Evolutionary conservation across 2,329 filamentous ascomycete species (phyloP).

Genomic region (Penicillium aurantiogriseum): DNA sequence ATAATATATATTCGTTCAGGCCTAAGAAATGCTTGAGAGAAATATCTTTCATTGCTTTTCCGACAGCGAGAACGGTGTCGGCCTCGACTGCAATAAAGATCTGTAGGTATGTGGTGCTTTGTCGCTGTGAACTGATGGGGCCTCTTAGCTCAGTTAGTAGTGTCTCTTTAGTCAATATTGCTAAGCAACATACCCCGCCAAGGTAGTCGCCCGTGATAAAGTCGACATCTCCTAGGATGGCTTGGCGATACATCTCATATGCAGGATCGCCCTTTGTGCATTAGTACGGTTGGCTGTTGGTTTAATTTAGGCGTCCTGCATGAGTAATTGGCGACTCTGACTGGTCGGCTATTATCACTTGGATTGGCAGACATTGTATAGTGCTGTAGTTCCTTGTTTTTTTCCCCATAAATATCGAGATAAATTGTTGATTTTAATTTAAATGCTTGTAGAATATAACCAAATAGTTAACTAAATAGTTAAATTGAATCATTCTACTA

Average conservation of each 20-base stretch:
- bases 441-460: not conserved
- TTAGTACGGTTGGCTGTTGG: not conserved
- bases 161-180: not conserved
- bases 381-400: no score
- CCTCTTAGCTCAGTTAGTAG: conserved; percentile 32
- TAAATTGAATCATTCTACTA: not conserved
- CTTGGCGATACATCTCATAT: conserved; percentile 40
- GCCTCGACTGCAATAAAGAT: conserved; percentile 41
- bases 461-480: not conserved
- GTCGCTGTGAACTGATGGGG: conserved; percentile 42
- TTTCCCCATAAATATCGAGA: not conserved
- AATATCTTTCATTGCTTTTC: conserved; percentile 32
- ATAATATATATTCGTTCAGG: not conserved
- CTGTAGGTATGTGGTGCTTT: conserved; percentile 45
- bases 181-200: conserved; percentile 40
- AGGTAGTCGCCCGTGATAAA: conserved; percentile 57
- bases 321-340: conserved; percentile 37
- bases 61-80: conserved; percentile 29
- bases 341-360: conserved; percentile 16
- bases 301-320: not conserved
- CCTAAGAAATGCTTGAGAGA: conserved; percentile 48
- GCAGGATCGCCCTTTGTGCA: conserved; percentile 31
- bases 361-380: not conserved
- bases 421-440: not conserved
- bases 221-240: conserved; percentile 44